Base-by-base conservation (phyloP, 164 flowering plant genomes). In the Kingdonia uniflora region DNA sequence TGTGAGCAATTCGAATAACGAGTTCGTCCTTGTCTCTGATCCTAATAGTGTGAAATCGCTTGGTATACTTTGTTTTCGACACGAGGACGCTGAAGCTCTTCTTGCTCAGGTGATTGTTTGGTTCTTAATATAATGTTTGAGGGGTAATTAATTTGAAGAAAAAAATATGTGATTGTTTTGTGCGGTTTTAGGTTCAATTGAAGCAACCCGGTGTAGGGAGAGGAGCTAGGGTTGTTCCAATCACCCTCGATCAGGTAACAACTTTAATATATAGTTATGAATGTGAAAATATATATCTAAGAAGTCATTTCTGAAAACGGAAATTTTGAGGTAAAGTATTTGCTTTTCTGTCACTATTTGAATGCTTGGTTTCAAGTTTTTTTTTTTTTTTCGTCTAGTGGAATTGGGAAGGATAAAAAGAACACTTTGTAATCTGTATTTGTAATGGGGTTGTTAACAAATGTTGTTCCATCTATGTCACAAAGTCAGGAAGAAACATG, bases 11-110 rank as follows among this genome's bases (percentile, higher is more conserved):
- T 68, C 94, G 13, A 76, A 78, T 51, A 92, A 88, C 54, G 98
- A 88, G 70, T 87, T 92, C 67, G 98, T 88, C 33, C 87, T 88
- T 29, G 63, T 85, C 13, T 92, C 98, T 16, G 95, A 92, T 62
- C 84, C 95, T 21, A 67, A 65, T 37, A 86, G 75, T 14, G 50
- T 59, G 50, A 92, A 80, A 59, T 88, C 98, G 10, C 80, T 92
- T 22, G 82, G 98, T 5, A 58, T 92, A 59, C 91, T 92, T 21
- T 92, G 92, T 56, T 92, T 92, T 54, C 87, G 96, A 2, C 70
- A 69, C 47, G 96, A 85, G 61, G 96, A 92, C 39, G 96, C 96
- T 10, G 88, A 88, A 56, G 73, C 95, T 1, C 81, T 92, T 68
- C 91, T 92, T 2, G 90, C 95, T 55, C 94, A 92, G 76, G 96